Evolutionary conservation across 1,139 yeast species (phyloP).

Genomic region (Zygosaccharomyces sapae): DNA sequence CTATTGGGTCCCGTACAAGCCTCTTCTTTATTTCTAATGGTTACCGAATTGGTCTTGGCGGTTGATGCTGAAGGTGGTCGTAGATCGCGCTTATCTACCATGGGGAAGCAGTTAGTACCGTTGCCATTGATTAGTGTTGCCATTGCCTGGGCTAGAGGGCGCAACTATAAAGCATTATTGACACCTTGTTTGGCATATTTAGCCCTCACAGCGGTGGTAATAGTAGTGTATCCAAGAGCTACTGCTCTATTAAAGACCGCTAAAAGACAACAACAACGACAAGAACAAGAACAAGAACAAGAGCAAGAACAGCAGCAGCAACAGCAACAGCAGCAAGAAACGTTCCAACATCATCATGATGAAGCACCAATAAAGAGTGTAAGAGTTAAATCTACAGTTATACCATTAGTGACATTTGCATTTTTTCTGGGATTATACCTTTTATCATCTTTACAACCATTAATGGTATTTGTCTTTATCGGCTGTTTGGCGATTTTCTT

Average conservation of each 20-base stretch:
- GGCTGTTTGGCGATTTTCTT: slow-evolving; percentile 29
- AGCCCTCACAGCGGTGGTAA: neutral
- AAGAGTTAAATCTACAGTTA: neutral
- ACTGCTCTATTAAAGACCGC: neutral
- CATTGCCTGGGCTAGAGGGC: slow-evolving; percentile 1
- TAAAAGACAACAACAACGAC: neutral
- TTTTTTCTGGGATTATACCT: slow-evolving; percentile 11
- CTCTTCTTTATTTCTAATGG: slow-evolving; percentile 24
- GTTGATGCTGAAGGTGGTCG: slow-evolving; percentile 2
- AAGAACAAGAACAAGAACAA: slow-evolving; percentile 6
- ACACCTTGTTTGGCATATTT: slow-evolving; percentile 6
- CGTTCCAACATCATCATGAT: neutral
- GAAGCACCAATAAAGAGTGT: neutral
- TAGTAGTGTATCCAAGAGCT: neutral
- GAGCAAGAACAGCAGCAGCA: neutral
- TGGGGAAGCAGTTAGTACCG: neutral
- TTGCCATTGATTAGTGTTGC: slow-evolving; percentile 1
- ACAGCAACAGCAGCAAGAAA: no score
- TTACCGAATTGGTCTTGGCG: slow-evolving; percentile 14
- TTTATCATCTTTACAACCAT: slow-evolving; percentile 19
- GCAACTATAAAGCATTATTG: slow-evolving; percentile 10
- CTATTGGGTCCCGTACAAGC: slow-evolving; percentile 31
- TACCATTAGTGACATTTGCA: slow-evolving; percentile 10
- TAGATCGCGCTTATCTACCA: neutral
- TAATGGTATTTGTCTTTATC: slow-evolving; percentile 27